These are phyloP conservation scores for Mediolabrus comicus DNA, from an alignment of 108 stramenopile genomes.

Conservation along the genomic window DNA sequence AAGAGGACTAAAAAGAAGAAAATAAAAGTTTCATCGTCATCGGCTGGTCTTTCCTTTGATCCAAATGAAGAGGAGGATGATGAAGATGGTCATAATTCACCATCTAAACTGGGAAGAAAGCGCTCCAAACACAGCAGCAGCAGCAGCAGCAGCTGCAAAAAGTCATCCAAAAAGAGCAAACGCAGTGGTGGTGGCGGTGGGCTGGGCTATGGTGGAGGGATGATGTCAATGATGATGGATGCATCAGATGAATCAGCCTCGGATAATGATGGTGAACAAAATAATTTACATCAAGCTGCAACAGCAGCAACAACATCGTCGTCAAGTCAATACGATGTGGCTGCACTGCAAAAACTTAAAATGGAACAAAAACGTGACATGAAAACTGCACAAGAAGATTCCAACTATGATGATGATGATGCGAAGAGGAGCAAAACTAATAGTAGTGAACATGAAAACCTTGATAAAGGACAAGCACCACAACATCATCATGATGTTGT, in stretches of 20 bases:
- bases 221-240: neutral
- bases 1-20: constrained; percentile 9
- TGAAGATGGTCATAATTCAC: neutral
- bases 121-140: constrained; percentile 2
- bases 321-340: constrained; percentile 48
- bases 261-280: neutral
- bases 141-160: neutral
- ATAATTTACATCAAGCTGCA: neutral
- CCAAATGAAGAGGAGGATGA: constrained; percentile 19
- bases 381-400: neutral
- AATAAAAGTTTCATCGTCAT: neutral
- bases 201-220: constrained; percentile 23
- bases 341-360: constrained; percentile 56
- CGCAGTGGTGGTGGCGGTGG: constrained; percentile 21
- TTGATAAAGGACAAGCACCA: neutral
- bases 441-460: neutral
- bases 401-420: neutral
- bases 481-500: too few species aligned
- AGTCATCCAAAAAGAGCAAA: constrained; percentile 10
- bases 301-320: neutral
- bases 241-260: constrained; percentile 21
- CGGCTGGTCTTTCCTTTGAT: constrained; percentile 43
- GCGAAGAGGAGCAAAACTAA: neutral
- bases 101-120: constrained; percentile 38
- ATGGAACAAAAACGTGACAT: constrained; percentile 47